phyloP scores from a whole-genome alignment of 345 rosid genomes.

The Eucalyptus caleyi region DNA sequence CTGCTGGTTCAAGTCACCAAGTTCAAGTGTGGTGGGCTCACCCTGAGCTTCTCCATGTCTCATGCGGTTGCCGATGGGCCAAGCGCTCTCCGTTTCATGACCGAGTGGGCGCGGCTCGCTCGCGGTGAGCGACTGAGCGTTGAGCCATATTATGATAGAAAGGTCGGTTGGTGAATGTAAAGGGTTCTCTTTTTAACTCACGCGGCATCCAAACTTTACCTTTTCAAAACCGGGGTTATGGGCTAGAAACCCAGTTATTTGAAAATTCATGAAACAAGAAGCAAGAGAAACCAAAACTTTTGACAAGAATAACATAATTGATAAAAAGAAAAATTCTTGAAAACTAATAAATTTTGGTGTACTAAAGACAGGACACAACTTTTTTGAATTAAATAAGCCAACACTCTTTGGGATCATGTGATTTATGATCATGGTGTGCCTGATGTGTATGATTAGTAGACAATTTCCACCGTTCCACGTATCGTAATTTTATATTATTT shows the following conservation, averaged over 20 bases:
- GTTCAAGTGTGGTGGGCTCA: slow-evolving; percentile 43
- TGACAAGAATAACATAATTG: neutral
- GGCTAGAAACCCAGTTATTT: neutral
- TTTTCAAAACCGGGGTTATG: neutral
- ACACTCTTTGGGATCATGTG: neutral
- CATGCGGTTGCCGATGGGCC: slow-evolving; percentile 47
- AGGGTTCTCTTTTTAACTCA: neutral
- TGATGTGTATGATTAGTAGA: neutral
- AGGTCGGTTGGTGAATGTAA: neutral
- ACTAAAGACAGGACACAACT: neutral
- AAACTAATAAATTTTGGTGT: neutral
- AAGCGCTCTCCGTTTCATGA: slow-evolving; percentile 38
- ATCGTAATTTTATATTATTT: neutral
- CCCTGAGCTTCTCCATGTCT: slow-evolving; percentile 31
- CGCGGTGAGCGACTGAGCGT: slow-evolving; percentile 17
- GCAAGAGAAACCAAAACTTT: neutral
- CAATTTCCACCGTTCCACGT: neutral
- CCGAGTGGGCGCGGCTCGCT: slow-evolving; percentile 42
- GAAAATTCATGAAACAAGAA: neutral
- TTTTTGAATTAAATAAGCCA: neutral
- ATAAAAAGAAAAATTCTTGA: neutral
- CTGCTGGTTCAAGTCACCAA: slow-evolving; percentile 35
- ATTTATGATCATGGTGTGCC: neutral
- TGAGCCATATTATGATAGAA: slow-evolving; percentile 26
- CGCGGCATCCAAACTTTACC: neutral